Conservation (phyloP, 1,284 basidiomycete genomes). For the Polyporus tsugae region DNA sequence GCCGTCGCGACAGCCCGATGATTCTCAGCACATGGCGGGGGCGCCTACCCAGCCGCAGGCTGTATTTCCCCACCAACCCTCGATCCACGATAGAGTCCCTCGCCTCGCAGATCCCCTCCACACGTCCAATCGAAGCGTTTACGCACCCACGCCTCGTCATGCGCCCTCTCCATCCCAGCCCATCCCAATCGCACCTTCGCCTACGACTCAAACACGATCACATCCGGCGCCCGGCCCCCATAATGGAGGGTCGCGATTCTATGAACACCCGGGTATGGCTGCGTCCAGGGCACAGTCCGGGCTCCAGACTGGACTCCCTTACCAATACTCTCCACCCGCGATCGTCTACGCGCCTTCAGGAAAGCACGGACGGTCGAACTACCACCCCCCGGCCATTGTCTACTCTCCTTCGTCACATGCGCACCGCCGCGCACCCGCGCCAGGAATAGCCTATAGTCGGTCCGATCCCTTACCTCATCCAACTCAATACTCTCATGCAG, state of each 20-base stretch:
- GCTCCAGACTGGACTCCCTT: conserved; percentile 39
- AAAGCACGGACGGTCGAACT: conserved; percentile 38
- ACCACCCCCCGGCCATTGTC: conserved; percentile 45
- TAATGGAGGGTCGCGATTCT: conserved; percentile 34
- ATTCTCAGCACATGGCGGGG: conserved; percentile 30
- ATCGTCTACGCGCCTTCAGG: conserved; percentile 47
- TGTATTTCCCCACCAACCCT: conserved; percentile 31
- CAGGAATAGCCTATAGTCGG: conserved; percentile 43
- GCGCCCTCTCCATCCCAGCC: conserved; percentile 33
- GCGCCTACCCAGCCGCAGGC: conserved; percentile 27
- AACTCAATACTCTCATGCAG: conserved; percentile 32
- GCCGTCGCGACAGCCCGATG: conserved; percentile 41
- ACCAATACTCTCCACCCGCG: conserved; percentile 42
- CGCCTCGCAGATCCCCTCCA: conserved; percentile 33
- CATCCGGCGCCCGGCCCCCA: conserved; percentile 33
- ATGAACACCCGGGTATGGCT: conserved; percentile 34
- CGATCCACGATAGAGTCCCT: conserved; percentile 33
- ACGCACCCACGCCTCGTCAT: conserved; percentile 36
- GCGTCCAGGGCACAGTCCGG: conserved; percentile 35
- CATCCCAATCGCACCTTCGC: conserved; percentile 33
- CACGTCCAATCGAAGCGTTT: conserved; percentile 28
- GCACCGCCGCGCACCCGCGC: conserved; percentile 33
- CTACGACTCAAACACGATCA: conserved; percentile 37
- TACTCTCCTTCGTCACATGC: conserved; percentile 40
- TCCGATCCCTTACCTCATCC: conserved; percentile 40